phyloP scores from a whole-genome alignment of 768 basidiomycete species.

The Boletus eberwhitei region DNA sequence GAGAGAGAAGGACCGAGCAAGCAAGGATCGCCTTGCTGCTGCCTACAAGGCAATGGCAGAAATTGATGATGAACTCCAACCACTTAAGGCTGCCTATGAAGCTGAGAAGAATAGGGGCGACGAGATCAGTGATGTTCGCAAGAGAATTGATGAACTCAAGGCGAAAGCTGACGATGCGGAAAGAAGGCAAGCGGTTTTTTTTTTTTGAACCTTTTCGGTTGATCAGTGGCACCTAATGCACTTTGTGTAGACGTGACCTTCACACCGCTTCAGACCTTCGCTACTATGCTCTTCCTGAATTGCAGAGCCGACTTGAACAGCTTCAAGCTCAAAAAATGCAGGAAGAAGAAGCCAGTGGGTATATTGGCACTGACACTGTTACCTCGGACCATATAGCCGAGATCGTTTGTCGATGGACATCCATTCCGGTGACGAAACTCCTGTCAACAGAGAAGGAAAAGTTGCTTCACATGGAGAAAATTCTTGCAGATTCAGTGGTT shows the following conservation, averaged over 20 bases:
- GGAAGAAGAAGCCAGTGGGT: conserved; percentile 54
- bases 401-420: conserved; percentile 91
- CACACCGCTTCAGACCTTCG: conserved; percentile 82
- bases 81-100: conserved; percentile 83
- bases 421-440: conserved; percentile 83
- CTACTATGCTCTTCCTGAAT: conserved; percentile 90
- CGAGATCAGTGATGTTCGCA: conserved; percentile 70
- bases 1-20: conserved; percentile 86
- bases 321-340: conserved; percentile 73
- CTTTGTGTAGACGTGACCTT: conserved; percentile 54
- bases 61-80: conserved; percentile 80
- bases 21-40: conserved; percentile 72
- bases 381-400: conserved; percentile 90
- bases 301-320: conserved; percentile 66
- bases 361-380: conserved; percentile 62
- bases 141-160: conserved; percentile 86
- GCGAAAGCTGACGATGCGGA: conserved; percentile 94
- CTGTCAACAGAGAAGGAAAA: conserved; percentile 92
- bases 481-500: conserved; percentile 72
- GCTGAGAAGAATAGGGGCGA: conserved; percentile 80
- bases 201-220: neutral
- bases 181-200: conserved; percentile 51
- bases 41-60: conserved; percentile 80
- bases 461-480: conserved; percentile 80
- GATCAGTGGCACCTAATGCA: neutral